Conservation (phyloP, 257 asterid genomes). For the Jasminum sambac region DNA sequence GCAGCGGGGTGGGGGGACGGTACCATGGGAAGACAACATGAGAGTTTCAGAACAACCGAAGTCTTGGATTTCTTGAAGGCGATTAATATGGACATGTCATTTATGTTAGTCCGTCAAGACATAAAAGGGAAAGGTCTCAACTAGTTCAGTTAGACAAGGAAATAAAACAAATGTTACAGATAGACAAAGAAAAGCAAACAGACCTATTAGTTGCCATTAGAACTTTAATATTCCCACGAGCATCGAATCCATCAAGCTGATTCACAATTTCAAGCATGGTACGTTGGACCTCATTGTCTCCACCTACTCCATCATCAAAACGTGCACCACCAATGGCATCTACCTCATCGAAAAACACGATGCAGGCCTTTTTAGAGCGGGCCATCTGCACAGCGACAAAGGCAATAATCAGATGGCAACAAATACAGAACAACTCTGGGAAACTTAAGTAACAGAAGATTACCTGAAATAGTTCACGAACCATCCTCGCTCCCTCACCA, state of each 20-base stretch:
- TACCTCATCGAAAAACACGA: slow-evolving; percentile 92
- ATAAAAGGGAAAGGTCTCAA: background rate
- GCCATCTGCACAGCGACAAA: slow-evolving; percentile 69
- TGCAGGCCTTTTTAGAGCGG: slow-evolving; percentile 97
- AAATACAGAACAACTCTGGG: background rate
- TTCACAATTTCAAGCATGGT: slow-evolving; percentile 99
- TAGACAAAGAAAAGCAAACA: slow-evolving; percentile 9
- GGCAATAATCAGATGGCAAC: slow-evolving; percentile 7
- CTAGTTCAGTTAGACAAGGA: background rate
- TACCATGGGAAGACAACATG: background rate
- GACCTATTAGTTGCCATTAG: slow-evolving; percentile 97
- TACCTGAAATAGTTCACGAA: slow-evolving; percentile 97
- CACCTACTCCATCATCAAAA: slow-evolving; percentile 97
- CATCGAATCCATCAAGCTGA: slow-evolving; percentile 98
- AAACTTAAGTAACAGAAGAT: background rate
- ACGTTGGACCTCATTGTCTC: slow-evolving; percentile 97
- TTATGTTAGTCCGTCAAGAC: background rate
- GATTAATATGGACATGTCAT: background rate
- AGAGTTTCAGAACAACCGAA: background rate
- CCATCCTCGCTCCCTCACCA: slow-evolving; percentile 99
- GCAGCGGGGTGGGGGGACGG: background rate
- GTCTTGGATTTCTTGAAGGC: background rate
- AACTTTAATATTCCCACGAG: slow-evolving; percentile 96
- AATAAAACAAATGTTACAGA: background rate
- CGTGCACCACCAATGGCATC: slow-evolving; percentile 99